Evolutionary conservation across 2,329 filamentous ascomycete species (phyloP).

Genomic region (Alternaria hordeiaustralica): DNA sequence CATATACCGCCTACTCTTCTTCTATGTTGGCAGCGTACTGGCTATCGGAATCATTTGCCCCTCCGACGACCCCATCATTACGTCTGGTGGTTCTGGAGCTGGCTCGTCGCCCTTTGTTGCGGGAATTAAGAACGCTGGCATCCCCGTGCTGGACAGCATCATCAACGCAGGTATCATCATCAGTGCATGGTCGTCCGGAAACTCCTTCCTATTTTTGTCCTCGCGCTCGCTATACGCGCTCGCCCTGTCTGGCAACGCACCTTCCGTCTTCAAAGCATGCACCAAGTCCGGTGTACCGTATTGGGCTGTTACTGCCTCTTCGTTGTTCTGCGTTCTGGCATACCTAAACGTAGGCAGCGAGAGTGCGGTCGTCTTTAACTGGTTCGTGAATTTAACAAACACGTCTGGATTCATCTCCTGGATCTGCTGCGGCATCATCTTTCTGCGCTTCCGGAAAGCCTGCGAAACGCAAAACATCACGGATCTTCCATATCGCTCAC

Average conservation of each 20-base stretch:
- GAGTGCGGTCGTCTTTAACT: conserved; percentile 62
- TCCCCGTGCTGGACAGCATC: conserved; percentile 66
- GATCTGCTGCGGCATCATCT: conserved; percentile 63
- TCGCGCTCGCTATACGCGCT: conserved; percentile 61
- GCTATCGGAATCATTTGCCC: conserved; percentile 68
- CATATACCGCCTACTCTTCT: conserved; percentile 68
- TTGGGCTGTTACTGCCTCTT: conserved; percentile 53
- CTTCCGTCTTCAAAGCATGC: conserved; percentile 65
- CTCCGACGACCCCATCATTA: conserved; percentile 58
- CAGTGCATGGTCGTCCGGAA: conserved; percentile 66
- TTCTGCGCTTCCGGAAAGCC: conserved; percentile 66
- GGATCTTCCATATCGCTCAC: conserved; percentile 61
- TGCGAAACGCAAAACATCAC: conserved; percentile 61
- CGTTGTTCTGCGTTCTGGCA: conserved; percentile 55
- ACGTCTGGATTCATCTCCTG: conserved; percentile 61
- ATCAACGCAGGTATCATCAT: conserved; percentile 74
- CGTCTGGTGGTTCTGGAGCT: conserved; percentile 60
- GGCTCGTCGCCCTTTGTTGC: conserved; percentile 60
- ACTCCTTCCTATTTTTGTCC: conserved; percentile 61
- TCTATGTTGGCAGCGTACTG: conserved; percentile 65
- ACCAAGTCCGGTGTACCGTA: conserved; percentile 66
- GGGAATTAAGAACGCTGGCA: conserved; percentile 58
- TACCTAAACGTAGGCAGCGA: conserved; percentile 57
- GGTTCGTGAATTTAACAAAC: conserved; percentile 74
- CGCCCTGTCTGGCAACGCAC: conserved; percentile 70